Evolutionary conservation across 805 yeast species (phyloP).

Genomic region (Grigorovia jiainica): DNA sequence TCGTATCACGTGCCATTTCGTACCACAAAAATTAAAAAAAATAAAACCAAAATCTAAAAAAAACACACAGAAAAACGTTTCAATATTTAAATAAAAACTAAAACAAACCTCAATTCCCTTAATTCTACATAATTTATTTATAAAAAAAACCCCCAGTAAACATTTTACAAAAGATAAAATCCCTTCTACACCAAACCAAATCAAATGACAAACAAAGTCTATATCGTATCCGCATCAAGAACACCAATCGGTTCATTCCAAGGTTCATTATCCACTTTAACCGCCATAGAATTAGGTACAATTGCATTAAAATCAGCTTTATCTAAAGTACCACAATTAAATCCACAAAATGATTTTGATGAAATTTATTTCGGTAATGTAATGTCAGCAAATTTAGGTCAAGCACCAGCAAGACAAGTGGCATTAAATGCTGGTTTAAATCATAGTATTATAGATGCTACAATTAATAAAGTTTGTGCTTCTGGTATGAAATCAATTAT

Average conservation of each 20-base stretch:
- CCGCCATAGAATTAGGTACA: constrained; percentile 81
- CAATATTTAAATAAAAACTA: too few species aligned
- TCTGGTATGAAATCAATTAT: constrained; percentile 90
- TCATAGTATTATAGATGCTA: constrained; percentile 71
- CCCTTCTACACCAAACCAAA: too few species aligned
- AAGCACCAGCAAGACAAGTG: constrained; percentile 97
- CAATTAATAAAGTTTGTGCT: constrained; percentile 95
- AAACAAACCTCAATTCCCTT: too few species aligned
- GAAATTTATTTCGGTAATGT: constrained; percentile 93
- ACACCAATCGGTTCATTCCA: constrained; percentile 95
- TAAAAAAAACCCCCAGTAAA: too few species aligned
- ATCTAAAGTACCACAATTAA: constrained; percentile 70
- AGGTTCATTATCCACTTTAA: constrained; percentile 66
- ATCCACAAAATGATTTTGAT: constrained; percentile 61
- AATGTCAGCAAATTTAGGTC: constrained; percentile 87
- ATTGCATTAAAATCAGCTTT: constrained; percentile 87
- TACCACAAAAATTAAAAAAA: too few species aligned
- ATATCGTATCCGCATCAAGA: constrained; percentile 85
- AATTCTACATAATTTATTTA: too few species aligned
- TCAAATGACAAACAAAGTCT: constrained; percentile 48
- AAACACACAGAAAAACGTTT: too few species aligned
- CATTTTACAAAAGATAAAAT: too few species aligned
- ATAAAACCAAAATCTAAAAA: too few species aligned
- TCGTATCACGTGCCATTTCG: too few species aligned
- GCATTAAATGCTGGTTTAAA: constrained; percentile 85